Base-by-base conservation (phyloP, 768 basidiomycete species). In the Astraeus odoratus region DNA sequence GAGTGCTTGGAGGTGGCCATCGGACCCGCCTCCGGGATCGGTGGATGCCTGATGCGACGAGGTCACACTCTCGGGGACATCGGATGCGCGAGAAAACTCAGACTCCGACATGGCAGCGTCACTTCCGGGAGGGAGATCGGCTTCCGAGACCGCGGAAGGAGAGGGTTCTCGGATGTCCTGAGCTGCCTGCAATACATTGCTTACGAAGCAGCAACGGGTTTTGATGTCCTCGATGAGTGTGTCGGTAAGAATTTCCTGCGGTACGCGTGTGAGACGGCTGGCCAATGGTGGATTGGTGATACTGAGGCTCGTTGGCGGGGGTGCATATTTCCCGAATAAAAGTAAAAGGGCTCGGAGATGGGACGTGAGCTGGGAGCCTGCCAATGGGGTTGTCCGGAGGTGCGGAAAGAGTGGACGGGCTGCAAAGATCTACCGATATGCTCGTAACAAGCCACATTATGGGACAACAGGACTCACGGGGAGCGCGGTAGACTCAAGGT, bases 141-240 rank as follows among this genome's bases (percentile, higher is more conserved):
- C 45, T 43, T 72, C 69, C 9, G 65, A 67, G 4, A 61, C 50
- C 39, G 51, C 56, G 10, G 55, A 47, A 35, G 66, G 55, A 10
- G 65, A 61, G 13, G 56, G 60, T 35, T 59, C 61, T 40, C 67
- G 61, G 37, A 63, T 52, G 23, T 59, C 57, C 10, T 56, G 46
- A 6, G 60, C 55, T 8, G 58, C 49, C 39, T 75, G 76, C 30
- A 88, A 67, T 1, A 72, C 60, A 4, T 75, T 71, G 22, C 87
- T 83, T 20, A 97, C 94, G 54, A 96, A 93, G 60, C 89, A 94
- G 46, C 81, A 85, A 3, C 92, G 80, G 2, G 85, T 86, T 64
- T 96, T 89, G 48, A 97, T 82, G 52, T 93, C 85, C 63, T 97
- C 92, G 13, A 96, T 64, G n/a, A 94, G 70, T 2, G 71, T 65